A percentile compares a stretch with the other conserved stretches of the same genome.
Conservation (phyloP, 179 eudicot genomes). For the Nepenthes alata region DNA sequence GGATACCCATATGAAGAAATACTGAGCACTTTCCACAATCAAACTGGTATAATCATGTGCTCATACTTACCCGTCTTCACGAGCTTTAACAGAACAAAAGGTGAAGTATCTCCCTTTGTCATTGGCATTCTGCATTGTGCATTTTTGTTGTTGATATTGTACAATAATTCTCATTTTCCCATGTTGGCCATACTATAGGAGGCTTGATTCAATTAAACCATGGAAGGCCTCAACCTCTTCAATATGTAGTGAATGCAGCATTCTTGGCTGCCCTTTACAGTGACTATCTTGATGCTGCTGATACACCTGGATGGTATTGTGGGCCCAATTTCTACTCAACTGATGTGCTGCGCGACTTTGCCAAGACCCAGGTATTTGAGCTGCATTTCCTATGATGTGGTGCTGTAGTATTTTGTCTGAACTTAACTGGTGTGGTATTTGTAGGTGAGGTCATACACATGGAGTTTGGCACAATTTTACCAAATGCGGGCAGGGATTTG, state of each 20-base stretch:
- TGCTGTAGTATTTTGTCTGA: no score
- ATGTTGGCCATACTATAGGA: slow-evolving; percentile 31
- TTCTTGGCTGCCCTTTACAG: slow-evolving; percentile 74
- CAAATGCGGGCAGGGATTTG: no score
- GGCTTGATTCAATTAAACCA: slow-evolving; percentile 86
- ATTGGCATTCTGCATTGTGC: background rate
- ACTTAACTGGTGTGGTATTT: no score
- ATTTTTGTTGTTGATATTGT: background rate
- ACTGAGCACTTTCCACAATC: slow-evolving; percentile 69
- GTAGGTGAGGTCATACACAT: no score
- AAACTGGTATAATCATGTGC: slow-evolving; percentile 80
- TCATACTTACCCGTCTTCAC: slow-evolving; percentile 71
- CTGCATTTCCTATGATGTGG: no score
- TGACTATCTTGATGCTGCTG: slow-evolving; percentile 88
- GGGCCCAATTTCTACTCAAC: slow-evolving; percentile 78
- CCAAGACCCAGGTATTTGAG: slow-evolving; percentile 60
- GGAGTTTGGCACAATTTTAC: no score
- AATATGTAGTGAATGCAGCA: slow-evolving; percentile 89
- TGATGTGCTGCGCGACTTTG: slow-evolving; percentile 59
- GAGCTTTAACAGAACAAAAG: slow-evolving; percentile 86
- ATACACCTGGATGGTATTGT: slow-evolving; percentile 96
- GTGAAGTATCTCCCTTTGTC: slow-evolving; percentile 15
- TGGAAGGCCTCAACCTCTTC: slow-evolving; percentile 95
- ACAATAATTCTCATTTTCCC: background rate
- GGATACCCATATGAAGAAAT: slow-evolving; percentile 95